Evolutionary conservation across 139 green algal species (phyloP), one percentile per base, ranked within the genome.

Genomic region (Microglena sp.): DNA sequence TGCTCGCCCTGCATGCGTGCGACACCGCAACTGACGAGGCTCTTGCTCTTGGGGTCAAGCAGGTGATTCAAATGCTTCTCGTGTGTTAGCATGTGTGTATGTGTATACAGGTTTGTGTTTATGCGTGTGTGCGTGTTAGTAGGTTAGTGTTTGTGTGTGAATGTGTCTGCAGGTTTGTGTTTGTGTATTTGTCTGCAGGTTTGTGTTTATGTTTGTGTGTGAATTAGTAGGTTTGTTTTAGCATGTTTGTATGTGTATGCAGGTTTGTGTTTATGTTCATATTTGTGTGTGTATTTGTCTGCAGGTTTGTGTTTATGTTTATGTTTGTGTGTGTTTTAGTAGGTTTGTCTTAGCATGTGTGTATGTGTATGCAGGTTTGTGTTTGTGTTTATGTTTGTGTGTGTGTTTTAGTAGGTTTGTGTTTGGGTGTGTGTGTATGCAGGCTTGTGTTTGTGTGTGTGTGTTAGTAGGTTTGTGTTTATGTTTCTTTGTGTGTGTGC

Each of bases 21-120:
- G 83, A 89, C 71, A 85, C 80, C 3, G 83, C 83, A 11, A 89
- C 79, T 0, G 83, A 89, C 35, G 77, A 86, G 7, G 71, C 83
- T 0, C 62, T 89, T 11, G 77, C 77, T 0, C 60, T 83, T 33
- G 79, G 72, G 1, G 67, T 88, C 22, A 66, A 71, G 67, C 72
- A 78, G 72, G 72, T 78, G 36, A 27, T 22, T 40, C 35, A 57
- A 40, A 4, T n/a, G 32, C 33, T 5, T 26, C 33, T n/a, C 40
- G 15, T 46, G 58, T 22, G 24, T n/a, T 66, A 11, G 58, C 15
- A 11, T 50, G 40, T 24, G 18, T 18, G 15, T 50, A 50, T 24
- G 18, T 18, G 15, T 50, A 50, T 50, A 50, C 15, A 18, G 11
- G 11, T 50, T 50, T 50, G 40, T 50, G 40, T 50, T 24, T 18